Evolutionary conservation across 140 eudicot species (phyloP).

Genomic region (Ambrosia hybrid): DNA sequence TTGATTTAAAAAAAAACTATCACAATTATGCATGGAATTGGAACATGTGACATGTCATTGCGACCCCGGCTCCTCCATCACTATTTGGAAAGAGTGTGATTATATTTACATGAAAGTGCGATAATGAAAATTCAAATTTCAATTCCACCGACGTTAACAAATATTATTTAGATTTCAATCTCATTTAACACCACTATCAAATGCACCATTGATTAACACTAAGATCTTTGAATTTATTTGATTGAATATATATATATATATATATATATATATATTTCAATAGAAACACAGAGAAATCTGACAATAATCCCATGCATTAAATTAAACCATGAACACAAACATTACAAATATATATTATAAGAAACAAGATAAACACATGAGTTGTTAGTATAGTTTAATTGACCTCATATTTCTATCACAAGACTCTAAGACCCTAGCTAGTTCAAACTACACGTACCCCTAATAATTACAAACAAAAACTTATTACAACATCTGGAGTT

Average conservation of each 20-base stretch:
- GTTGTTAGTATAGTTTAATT: slow-evolving; percentile 30
- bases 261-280: background rate
- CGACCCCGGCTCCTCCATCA: no score
- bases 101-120: no score
- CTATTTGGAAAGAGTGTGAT: no score
- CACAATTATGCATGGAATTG: no score
- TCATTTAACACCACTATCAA: no score
- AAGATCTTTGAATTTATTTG: background rate
- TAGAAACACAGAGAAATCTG: background rate
- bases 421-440: slow-evolving; percentile 14
- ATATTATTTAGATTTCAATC: no score
- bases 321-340: slow-evolving; percentile 18
- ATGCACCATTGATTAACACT: background rate
- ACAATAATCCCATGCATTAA: background rate
- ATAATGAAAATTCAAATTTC: no score
- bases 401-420: slow-evolving; percentile 30
- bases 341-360: slow-evolving; percentile 28
- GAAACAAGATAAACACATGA: slow-evolving; percentile 16
- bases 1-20: no score
- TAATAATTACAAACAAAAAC: slow-evolving; percentile 31
- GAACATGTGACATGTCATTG: no score
- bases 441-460: slow-evolving; percentile 27
- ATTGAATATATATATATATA: background rate
- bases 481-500: slow-evolving; percentile 46
- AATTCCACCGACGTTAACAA: no score